These are phyloP conservation scores for Penicillium salamii DNA, from an alignment of 495 filamentous ascomycete species.

Conservation along the genomic window DNA sequence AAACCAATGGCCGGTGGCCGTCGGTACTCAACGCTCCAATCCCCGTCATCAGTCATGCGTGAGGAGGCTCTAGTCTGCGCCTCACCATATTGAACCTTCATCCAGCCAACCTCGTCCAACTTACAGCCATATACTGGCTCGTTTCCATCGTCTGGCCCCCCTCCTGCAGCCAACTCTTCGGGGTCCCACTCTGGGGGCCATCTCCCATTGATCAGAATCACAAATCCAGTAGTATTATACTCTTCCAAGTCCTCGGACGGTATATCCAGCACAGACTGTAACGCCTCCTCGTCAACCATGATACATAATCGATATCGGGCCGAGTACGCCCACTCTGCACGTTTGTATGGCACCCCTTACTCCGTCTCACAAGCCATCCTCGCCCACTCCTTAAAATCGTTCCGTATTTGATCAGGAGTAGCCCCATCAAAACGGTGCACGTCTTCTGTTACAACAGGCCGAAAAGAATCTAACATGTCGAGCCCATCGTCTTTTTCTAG, in stretches of 20 bases:
- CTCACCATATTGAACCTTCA: conserved; percentile 2
- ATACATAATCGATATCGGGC: conserved; percentile 10
- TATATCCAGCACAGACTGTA: conserved; percentile 8
- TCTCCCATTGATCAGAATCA: conserved; percentile 6
- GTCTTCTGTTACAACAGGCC: conserved; percentile 3
- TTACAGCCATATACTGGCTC: conserved; percentile 9
- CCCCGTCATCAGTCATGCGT: not conserved
- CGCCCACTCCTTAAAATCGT: conserved; percentile 8
- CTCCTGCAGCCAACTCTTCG: conserved; percentile 2
- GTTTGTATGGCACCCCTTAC: conserved; percentile 3
- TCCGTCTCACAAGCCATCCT: conserved; percentile 1
- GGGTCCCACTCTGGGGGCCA: conserved; percentile 1
- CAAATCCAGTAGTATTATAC: conserved; percentile 10
- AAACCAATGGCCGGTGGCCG: conserved; percentile 11
- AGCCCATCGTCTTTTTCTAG: conserved; percentile 4
- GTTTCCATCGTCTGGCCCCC: conserved; percentile 2
- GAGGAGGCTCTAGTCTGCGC: conserved; percentile 8
- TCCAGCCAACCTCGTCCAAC: conserved; percentile 4
- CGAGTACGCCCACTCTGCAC: not conserved
- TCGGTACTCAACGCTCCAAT: conserved; percentile 10
- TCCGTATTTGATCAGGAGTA: not conserved
- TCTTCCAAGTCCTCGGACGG: conserved; percentile 4
- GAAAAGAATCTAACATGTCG: conserved; percentile 5
- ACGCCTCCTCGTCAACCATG: conserved; percentile 7
- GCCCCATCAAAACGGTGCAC: not conserved